Evolutionary conservation across 805 yeast genomes (phyloP).

Genomic region (Torulaspora indica): DNA sequence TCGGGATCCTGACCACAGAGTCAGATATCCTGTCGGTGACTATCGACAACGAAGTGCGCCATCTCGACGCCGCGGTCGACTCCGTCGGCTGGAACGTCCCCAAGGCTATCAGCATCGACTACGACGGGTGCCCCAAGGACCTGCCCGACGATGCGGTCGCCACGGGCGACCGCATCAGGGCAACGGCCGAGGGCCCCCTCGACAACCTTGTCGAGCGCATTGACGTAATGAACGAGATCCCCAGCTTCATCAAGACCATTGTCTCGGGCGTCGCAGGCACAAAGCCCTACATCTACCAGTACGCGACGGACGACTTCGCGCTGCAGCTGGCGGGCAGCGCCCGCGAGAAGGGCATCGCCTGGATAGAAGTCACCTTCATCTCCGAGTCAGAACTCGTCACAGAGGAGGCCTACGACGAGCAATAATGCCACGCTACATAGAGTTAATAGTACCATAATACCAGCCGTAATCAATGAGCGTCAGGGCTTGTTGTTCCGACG

Average conservation of each 20-base stretch:
- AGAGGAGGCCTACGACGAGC: conserved; percentile 25
- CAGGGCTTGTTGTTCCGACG: neutral
- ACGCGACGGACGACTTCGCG: conserved; percentile 49
- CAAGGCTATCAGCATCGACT: conserved; percentile 53
- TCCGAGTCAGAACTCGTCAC: conserved; percentile 31
- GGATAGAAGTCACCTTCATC: conserved; percentile 36
- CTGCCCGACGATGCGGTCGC: conserved; percentile 43
- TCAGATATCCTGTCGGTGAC: conserved; percentile 63
- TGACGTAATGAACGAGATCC: conserved; percentile 97
- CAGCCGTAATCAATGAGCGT: conserved; percentile 1
- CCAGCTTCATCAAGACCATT: conserved; percentile 85
- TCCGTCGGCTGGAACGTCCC: conserved; percentile 94
- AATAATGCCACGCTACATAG: conserved; percentile 1
- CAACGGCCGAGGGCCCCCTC: conserved; percentile 57
- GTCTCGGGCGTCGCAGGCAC: conserved; percentile 95
- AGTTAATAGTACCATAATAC: neutral
- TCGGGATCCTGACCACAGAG: conserved; percentile 68
- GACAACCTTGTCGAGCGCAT: conserved; percentile 73
- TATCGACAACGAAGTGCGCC: conserved; percentile 58
- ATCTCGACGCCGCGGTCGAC: conserved; percentile 53
- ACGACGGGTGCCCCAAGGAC: conserved; percentile 46
- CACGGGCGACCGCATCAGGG: conserved; percentile 39
- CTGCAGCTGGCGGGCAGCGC: conserved; percentile 23
- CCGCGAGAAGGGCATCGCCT: conserved; percentile 28
- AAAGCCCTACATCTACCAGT: conserved; percentile 94